A percentile compares a stretch with the other conserved stretches of the same genome.
Conservation (phyloP, 2,329 filamentous ascomycete genomes). For the Neopestalotiopsis clavispora region DNA sequence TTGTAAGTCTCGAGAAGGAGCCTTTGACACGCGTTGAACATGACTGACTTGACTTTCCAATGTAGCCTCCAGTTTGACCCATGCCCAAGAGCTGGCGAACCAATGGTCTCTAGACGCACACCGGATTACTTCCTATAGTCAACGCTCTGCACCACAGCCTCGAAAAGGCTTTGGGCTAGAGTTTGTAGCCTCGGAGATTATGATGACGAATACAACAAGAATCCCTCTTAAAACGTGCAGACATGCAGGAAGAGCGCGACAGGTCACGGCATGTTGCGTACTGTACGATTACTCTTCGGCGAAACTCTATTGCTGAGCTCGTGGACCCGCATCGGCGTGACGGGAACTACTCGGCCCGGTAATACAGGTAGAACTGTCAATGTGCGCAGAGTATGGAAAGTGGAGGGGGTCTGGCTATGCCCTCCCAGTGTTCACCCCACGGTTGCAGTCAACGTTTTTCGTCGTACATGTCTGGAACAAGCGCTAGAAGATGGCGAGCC, state of each 20-base stretch:
- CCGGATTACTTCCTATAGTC: constrained; percentile 96
- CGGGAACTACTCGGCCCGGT: constrained; percentile 7
- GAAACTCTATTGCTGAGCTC: constrained; percentile 13
- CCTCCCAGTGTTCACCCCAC: background rate
- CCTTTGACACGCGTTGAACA: background rate
- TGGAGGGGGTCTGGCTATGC: background rate
- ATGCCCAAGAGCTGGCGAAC: constrained; percentile 94
- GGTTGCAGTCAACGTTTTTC: background rate
- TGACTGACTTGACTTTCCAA: background rate
- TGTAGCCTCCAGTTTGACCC: constrained; percentile 97
- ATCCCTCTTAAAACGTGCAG: background rate
- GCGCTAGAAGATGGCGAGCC: constrained; percentile 6
- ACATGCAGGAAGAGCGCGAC: background rate
- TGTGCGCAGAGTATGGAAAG: background rate
- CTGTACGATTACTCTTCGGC: constrained; percentile 16
- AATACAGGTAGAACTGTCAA: background rate
- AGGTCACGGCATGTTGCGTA: constrained; percentile 10
- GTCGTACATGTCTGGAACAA: constrained; percentile 7
- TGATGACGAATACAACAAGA: constrained; percentile 15
- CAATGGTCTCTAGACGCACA: constrained; percentile 97
- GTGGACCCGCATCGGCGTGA: constrained; percentile 5
- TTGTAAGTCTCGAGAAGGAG: constrained; percentile 72
- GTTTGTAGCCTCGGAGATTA: background rate
- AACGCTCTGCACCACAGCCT: background rate
- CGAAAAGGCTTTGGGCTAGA: constrained; percentile 1